These are phyloP conservation scores for Colletotrichum camelliae DNA, from an alignment of 2,329 filamentous ascomycete species.

Conservation along the genomic window DNA sequence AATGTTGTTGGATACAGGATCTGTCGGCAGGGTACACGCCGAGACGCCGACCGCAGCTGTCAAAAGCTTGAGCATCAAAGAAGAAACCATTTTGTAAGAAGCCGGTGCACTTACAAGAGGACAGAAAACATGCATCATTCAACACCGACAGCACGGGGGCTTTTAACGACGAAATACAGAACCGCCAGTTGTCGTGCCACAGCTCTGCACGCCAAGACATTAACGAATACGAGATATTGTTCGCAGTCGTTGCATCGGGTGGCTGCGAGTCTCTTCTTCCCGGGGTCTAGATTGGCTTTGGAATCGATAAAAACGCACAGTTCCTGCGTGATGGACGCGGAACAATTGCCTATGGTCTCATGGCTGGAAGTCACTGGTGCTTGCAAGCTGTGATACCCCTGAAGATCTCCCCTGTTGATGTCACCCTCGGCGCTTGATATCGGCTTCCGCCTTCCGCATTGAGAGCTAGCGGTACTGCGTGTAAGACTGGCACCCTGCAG, in stretches of 20 bases:
- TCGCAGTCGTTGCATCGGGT: neutral
- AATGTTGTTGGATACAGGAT: conserved; percentile 35
- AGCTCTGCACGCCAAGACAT: conserved; percentile 1
- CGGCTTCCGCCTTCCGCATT: neutral
- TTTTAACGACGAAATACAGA: neutral
- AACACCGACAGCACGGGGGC: neutral
- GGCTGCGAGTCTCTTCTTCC: neutral
- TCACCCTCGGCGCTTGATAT: neutral
- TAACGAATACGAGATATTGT: conserved; percentile 16
- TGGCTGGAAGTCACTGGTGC: neutral
- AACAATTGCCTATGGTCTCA: neutral
- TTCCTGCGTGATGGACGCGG: neutral
- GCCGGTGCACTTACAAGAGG: neutral
- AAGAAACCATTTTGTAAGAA: neutral
- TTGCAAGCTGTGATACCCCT: neutral
- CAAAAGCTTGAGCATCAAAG: neutral
- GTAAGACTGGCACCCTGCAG: neutral
- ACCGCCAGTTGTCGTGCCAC: neutral
- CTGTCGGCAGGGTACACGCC: conserved; percentile 35
- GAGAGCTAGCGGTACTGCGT: neutral
- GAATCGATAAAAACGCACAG: neutral
- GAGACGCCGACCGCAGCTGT: conserved; percentile 27
- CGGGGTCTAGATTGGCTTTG: neutral
- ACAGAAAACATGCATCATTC: neutral
- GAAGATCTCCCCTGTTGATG: neutral